phyloP scores from a whole-genome alignment of 2,329 filamentous ascomycete genomes.

The Aspergillus aculeatinus region DNA sequence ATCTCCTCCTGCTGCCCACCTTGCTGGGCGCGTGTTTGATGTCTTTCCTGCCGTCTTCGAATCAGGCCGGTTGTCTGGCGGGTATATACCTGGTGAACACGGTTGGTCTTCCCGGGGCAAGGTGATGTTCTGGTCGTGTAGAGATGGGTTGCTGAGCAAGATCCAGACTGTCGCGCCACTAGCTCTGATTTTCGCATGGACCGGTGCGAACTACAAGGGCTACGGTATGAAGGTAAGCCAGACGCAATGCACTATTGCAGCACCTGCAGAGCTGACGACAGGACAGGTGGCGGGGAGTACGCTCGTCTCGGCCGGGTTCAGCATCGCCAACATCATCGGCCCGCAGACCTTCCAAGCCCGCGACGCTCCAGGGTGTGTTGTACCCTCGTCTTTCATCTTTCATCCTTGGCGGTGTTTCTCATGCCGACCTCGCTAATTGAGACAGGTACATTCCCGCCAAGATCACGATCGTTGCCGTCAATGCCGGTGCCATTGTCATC shows the following conservation, averaged over 20 bases:
- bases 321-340: slow-evolving; percentile 36
- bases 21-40: slow-evolving; percentile 45
- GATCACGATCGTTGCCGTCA: slow-evolving; percentile 39
- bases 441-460: slow-evolving; percentile 34
- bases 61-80: slow-evolving; percentile 43
- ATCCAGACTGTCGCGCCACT: slow-evolving; percentile 42
- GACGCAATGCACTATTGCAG: slow-evolving; percentile 9
- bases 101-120: slow-evolving; percentile 9
- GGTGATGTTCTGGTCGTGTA: fast-evolving
- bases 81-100: slow-evolving; percentile 43
- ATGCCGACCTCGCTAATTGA: not conserved
- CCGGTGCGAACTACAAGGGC: slow-evolving; percentile 48
- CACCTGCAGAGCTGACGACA: too few species aligned
- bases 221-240: slow-evolving; percentile 42
- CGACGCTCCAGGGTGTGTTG: slow-evolving; percentile 41
- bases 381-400: too few species aligned
- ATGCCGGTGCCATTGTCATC: slow-evolving; percentile 29
- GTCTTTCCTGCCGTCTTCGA: slow-evolving; percentile 35
- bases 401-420: too few species aligned
- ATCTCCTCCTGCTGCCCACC: slow-evolving; percentile 45
- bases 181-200: slow-evolving; percentile 46
- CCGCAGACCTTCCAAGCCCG: slow-evolving; percentile 46
- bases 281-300: slow-evolving; percentile 47
- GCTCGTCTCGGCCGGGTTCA: slow-evolving; percentile 45
- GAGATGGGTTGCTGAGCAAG: not conserved